A percentile compares a stretch with the other conserved stretches of the same genome.
Evolutionary conservation across 164 flowering plant genomes (phyloP).

Genomic region (Aristolochia californica): DNA sequence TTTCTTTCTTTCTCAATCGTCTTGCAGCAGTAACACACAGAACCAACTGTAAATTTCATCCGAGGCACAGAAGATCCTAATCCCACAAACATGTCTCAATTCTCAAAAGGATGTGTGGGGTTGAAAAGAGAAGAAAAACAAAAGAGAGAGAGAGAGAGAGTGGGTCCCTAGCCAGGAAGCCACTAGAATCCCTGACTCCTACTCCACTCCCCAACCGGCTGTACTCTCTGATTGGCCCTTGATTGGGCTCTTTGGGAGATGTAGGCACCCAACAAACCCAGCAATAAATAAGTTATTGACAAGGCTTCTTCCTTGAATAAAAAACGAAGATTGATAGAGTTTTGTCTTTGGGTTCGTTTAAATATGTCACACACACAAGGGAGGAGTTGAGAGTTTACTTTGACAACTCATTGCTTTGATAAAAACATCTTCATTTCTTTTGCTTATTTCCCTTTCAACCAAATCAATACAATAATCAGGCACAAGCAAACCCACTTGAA

Average conservation of each 20-base stretch:
- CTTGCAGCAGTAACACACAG: slow-evolving; percentile 12
- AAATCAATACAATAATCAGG: slow-evolving; percentile 33
- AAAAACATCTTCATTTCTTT: slow-evolving; percentile 3
- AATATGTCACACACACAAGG: too few species aligned
- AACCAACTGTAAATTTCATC: slow-evolving; percentile 34
- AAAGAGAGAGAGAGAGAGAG: slow-evolving; percentile 9
- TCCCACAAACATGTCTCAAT: slow-evolving; percentile 34
- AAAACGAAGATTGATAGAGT: slow-evolving; percentile 8
- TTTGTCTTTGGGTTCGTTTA: slow-evolving; percentile 9
- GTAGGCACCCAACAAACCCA: slow-evolving; percentile 25
- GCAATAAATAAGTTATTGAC: slow-evolving; percentile 24
- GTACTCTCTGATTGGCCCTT: slow-evolving; percentile 38
- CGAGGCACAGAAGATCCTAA: slow-evolving; percentile 43
- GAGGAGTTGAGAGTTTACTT: slow-evolving; percentile 11
- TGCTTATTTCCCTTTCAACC: slow-evolving; percentile 24
- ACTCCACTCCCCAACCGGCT: slow-evolving; percentile 68
- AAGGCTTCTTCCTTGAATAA: slow-evolving; percentile 22
- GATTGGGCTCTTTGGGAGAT: slow-evolving; percentile 16
- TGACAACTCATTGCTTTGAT: slow-evolving; percentile 17
- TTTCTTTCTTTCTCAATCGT: slow-evolving; percentile 13
- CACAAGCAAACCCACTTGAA: slow-evolving; percentile 43
- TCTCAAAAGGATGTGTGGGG: background rate
- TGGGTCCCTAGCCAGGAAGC: slow-evolving; percentile 45
- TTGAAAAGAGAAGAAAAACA: too few species aligned
- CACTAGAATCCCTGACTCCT: slow-evolving; percentile 69